phyloP scores from a whole-genome alignment of 768 basidiomycete species.

The Suillus hirtellus region DNA sequence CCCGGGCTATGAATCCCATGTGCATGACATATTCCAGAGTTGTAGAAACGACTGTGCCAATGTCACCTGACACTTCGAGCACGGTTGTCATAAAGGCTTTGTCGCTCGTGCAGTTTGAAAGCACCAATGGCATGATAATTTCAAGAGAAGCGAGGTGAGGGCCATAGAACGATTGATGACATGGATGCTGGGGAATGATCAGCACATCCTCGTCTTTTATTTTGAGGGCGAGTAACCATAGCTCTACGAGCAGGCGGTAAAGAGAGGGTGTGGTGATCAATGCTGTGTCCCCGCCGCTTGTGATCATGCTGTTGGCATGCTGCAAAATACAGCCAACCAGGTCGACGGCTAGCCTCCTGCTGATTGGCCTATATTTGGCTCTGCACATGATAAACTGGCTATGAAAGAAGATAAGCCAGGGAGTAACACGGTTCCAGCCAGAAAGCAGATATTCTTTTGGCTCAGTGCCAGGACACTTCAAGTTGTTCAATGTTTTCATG shows the following conservation, averaged over 20 bases:
- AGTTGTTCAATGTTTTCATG: background rate
- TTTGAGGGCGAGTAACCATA: background rate
- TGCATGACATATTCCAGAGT: background rate
- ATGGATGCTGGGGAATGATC: too few relatives aligned
- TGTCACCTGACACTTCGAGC: background rate
- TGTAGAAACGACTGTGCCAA: background rate
- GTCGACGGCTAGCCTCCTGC: background rate
- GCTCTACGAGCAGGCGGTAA: background rate
- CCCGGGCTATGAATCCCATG: background rate
- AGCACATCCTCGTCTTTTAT: background rate
- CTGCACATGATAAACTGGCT: background rate
- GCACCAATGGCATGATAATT: background rate
- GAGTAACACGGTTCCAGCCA: background rate
- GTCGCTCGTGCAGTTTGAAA: background rate
- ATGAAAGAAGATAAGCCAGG: conserved; percentile 4
- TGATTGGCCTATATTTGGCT: background rate
- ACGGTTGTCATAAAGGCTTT: background rate
- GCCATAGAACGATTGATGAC: too few relatives aligned
- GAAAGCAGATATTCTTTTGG: background rate
- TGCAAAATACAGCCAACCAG: background rate
- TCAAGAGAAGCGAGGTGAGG: background rate
- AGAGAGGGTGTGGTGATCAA: background rate
- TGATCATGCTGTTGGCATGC: too few relatives aligned
- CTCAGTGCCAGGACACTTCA: background rate
- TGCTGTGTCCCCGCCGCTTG: too few relatives aligned